Percentiles rank a stretch among this genome's conserved stretches.
Evolutionary conservation across 208 protist species (phyloP).

Genomic region (Plasmodiophora brassicae): DNA sequence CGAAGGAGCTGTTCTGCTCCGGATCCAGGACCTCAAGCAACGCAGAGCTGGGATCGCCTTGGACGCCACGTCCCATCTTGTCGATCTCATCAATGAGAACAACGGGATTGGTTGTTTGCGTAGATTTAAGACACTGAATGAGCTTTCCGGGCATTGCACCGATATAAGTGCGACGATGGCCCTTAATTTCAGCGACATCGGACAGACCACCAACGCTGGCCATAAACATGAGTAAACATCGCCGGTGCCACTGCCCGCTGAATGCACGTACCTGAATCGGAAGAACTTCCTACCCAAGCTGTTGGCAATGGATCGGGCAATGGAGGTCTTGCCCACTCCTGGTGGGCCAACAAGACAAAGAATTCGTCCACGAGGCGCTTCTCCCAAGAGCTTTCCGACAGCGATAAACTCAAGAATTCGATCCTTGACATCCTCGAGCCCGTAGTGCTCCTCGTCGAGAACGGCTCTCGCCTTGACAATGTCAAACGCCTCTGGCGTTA

Average conservation of each 20-base stretch:
- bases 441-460: slow-evolving; percentile 56
- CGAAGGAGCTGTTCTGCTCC: slow-evolving; percentile 72
- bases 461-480: slow-evolving; percentile 45
- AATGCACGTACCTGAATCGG: not conserved
- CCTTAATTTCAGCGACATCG: slow-evolving; percentile 79
- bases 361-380: slow-evolving; percentile 65
- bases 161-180: slow-evolving; percentile 71
- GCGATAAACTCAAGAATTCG: slow-evolving; percentile 80
- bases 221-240: not conserved
- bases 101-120: slow-evolving; percentile 70
- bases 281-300: slow-evolving; percentile 48
- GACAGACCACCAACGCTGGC: slow-evolving; percentile 65
- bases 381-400: slow-evolving; percentile 58
- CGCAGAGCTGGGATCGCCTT: slow-evolving; percentile 70
- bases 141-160: slow-evolving; percentile 78
- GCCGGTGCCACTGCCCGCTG: not conserved
- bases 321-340: slow-evolving; percentile 65
- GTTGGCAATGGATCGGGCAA: slow-evolving; percentile 68
- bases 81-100: slow-evolving; percentile 85
- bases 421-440: slow-evolving; percentile 74
- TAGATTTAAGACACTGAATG: slow-evolving; percentile 69
- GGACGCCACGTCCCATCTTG: slow-evolving; percentile 64
- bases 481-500: slow-evolving; percentile 63
- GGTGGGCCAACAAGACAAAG: slow-evolving; percentile 68
- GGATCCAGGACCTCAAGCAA: slow-evolving; percentile 78